Percentiles rank a stretch among this genome's conserved stretches.
Conservation (phyloP, 768 basidiomycete species). For the Macrolepiota dolichaula region DNA sequence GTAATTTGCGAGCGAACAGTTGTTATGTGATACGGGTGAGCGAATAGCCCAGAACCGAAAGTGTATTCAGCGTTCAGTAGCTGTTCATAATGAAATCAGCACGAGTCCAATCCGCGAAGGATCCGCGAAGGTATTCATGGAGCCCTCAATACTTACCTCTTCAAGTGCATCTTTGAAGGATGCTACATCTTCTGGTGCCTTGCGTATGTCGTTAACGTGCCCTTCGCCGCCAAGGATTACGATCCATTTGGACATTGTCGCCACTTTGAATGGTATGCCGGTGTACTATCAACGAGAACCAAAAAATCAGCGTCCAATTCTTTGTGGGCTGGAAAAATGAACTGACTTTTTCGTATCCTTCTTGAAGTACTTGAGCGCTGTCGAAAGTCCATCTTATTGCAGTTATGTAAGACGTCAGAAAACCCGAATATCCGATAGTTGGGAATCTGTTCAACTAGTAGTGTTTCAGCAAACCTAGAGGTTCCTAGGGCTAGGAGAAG, state of each 20-base stretch:
- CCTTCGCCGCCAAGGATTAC: slow-evolving; percentile 22
- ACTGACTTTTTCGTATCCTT: slow-evolving; percentile 21
- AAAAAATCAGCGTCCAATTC: background rate
- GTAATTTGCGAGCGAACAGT: slow-evolving; percentile 30
- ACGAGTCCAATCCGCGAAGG: background rate
- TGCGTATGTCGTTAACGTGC: background rate
- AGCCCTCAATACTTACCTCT: background rate
- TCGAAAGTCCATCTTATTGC: slow-evolving; percentile 20
- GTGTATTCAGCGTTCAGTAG: slow-evolving; percentile 32
- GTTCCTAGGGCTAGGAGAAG: background rate
- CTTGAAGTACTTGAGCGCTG: slow-evolving; percentile 20
- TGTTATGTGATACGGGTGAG: slow-evolving; percentile 27
- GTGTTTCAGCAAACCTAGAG: background rate
- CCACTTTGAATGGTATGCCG: slow-evolving; percentile 23
- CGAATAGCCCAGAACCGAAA: slow-evolving; percentile 26
- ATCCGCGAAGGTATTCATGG: background rate
- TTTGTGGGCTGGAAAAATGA: background rate
- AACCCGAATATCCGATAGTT: slow-evolving; percentile 15
- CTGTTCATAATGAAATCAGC: slow-evolving; percentile 18
- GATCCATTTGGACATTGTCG: slow-evolving; percentile 23
- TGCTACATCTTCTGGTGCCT: background rate
- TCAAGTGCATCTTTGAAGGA: background rate
- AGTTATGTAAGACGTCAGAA: slow-evolving; percentile 21
- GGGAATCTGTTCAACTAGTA: background rate
- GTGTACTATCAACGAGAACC: slow-evolving; percentile 13